Evolutionary conservation across 495 filamentous ascomycete genomes (phyloP).

Genomic region (Tuber borchii): DNA sequence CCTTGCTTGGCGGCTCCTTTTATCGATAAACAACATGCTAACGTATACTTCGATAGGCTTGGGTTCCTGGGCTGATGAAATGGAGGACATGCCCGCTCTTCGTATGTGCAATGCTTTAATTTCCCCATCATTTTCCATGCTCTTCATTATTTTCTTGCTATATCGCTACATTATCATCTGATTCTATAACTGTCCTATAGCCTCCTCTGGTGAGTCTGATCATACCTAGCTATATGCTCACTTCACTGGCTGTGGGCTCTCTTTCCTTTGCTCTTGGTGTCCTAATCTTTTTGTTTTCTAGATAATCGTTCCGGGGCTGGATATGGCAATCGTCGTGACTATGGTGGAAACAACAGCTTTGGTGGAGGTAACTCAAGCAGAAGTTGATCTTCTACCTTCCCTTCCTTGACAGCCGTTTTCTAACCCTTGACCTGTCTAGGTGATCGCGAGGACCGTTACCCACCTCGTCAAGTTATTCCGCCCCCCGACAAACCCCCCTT

Average conservation of each 20-base stretch:
- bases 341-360: conserved; percentile 30
- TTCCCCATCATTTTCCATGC: neutral
- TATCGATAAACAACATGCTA: conserved; percentile 8
- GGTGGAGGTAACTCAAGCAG: conserved; percentile 43
- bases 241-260: neutral
- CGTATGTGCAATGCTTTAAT: conserved; percentile 50
- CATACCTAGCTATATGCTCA: conserved; percentile 4
- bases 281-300: conserved; percentile 15
- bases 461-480: conserved; percentile 68
- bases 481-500: conserved; percentile 86
- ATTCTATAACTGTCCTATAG: conserved; percentile 14
- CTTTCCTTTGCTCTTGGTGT: neutral
- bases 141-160: neutral
- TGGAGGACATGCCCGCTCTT: conserved; percentile 73
- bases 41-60: conserved; percentile 52
- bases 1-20: neutral
- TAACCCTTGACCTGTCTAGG: conserved; percentile 44
- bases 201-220: conserved; percentile 20
- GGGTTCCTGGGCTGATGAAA: conserved; percentile 97
- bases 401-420: conserved; percentile 2
- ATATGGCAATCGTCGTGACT: conserved; percentile 39
- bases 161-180: conserved; percentile 17
- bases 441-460: conserved; percentile 44
- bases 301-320: conserved; percentile 21
- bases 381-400: conserved; percentile 18